phyloP scores from a whole-genome alignment of 768 basidiomycete genomes.

The Russula vinacea region DNA sequence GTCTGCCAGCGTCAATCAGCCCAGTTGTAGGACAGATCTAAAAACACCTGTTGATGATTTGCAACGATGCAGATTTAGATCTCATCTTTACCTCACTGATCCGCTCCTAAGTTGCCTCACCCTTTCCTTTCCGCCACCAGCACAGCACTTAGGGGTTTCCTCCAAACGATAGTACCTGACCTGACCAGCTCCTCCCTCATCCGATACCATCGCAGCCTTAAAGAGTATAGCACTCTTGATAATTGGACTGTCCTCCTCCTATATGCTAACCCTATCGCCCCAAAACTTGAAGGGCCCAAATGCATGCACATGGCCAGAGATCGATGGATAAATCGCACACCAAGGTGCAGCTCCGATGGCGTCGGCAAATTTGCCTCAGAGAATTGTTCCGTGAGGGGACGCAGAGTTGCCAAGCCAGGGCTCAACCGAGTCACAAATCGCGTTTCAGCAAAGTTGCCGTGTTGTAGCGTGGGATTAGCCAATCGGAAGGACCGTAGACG shows the following conservation, averaged over 20 bases:
- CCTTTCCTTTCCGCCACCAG: no score
- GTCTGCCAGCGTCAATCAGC: background rate
- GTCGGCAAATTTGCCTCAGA: constrained; percentile 2
- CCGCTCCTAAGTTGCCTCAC: background rate
- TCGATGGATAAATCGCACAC: background rate
- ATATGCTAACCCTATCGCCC: no score
- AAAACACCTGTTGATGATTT: background rate
- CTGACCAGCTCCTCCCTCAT: background rate
- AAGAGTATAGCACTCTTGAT: no score
- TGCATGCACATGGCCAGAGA: no score
- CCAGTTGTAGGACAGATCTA: background rate
- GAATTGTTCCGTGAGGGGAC: no score
- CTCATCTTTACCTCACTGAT: no score
- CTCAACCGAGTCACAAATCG: no score
- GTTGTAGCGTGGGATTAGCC: background rate
- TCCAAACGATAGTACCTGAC: background rate
- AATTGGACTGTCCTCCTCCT: no score
- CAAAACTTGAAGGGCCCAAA: no score
- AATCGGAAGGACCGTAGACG: background rate
- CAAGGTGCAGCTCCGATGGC: background rate
- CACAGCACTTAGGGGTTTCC: no score
- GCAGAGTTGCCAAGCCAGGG: no score
- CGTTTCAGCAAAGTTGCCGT: no score
- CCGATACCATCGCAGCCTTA: background rate
- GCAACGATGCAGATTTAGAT: background rate